Conservation (phyloP, 2,329 filamentous ascomycete species). For the Paecilomyces formosus region DNA sequence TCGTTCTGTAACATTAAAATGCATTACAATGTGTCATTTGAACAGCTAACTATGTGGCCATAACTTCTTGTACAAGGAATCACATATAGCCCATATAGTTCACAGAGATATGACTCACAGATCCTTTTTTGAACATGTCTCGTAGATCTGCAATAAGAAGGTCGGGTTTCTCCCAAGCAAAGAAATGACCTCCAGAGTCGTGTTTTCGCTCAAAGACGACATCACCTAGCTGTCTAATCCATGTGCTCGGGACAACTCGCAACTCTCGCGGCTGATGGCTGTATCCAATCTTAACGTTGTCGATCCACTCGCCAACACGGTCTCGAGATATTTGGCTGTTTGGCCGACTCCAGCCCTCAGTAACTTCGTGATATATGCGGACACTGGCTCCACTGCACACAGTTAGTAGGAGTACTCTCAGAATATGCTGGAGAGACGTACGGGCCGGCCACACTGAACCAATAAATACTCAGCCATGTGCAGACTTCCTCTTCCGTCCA, state of each 20-base stretch:
- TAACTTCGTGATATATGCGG: too few species aligned
- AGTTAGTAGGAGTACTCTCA: too few species aligned
- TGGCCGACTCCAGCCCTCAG: too few species aligned
- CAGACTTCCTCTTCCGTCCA: slow-evolving; percentile 73
- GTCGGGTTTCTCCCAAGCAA: background rate
- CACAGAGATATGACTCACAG: too few species aligned
- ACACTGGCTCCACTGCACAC: too few species aligned
- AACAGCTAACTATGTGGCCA: too few species aligned
- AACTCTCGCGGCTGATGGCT: background rate
- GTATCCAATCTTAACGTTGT: background rate
- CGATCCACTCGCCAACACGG: background rate
- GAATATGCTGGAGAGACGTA: too few species aligned
- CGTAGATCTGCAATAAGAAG: background rate
- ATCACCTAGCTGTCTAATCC: background rate
- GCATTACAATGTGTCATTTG: too few species aligned
- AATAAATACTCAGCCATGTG: slow-evolving; percentile 68
- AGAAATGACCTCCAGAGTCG: background rate
- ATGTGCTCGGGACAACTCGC: background rate
- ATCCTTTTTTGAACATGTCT: background rate
- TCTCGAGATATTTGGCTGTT: background rate
- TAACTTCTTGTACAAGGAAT: too few species aligned
- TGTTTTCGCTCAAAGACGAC: background rate
- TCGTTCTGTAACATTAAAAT: too few species aligned
- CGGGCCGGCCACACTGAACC: slow-evolving; percentile 62
- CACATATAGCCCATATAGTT: too few species aligned